Percentiles rank a stretch among this genome's conserved stretches.
phyloP scores from a whole-genome alignment of 2,329 filamentous ascomycete genomes.

The Kalaharituber pfeilii region DNA sequence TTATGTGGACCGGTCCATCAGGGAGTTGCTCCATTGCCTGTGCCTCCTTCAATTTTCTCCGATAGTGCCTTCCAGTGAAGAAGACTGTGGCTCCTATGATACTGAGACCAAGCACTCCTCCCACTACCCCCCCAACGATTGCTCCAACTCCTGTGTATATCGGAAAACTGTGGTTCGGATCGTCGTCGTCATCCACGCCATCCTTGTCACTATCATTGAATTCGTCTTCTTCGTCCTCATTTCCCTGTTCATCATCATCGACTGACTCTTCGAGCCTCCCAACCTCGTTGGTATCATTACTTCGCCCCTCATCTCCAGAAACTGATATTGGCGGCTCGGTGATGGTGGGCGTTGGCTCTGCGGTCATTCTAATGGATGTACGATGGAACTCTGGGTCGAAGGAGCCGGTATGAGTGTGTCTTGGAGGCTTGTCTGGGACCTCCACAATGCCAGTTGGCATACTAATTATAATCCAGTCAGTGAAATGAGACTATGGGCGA shows the following conservation, averaged over 20 bases:
- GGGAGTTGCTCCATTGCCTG: not conserved
- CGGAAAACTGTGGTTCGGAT: not conserved
- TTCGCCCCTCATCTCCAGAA: not conserved
- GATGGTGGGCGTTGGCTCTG: not conserved
- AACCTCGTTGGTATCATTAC: too few species aligned
- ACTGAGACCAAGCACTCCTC: not conserved
- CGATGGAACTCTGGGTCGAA: not conserved
- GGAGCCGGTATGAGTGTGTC: not conserved
- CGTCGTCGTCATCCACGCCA: not conserved
- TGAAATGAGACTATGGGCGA: too few species aligned
- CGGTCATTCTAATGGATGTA: not conserved
- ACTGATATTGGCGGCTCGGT: not conserved
- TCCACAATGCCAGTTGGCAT: not conserved
- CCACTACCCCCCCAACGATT: not conserved
- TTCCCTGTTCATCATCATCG: not conserved
- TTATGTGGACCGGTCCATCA: too few species aligned
- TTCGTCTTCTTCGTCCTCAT: not conserved
- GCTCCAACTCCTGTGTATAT: not conserved
- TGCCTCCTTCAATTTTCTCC: not conserved
- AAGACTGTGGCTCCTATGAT: not conserved
- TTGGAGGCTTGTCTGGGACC: not conserved
- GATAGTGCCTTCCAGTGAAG: not conserved
- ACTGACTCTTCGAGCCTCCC: too few species aligned
- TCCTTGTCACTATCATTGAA: not conserved
- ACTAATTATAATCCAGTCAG: too few species aligned